Evolutionary conservation across 2,329 filamentous ascomycete genomes (phyloP), one percentile per base, ranked within the genome.

Genomic region (Xylariales sp.): DNA sequence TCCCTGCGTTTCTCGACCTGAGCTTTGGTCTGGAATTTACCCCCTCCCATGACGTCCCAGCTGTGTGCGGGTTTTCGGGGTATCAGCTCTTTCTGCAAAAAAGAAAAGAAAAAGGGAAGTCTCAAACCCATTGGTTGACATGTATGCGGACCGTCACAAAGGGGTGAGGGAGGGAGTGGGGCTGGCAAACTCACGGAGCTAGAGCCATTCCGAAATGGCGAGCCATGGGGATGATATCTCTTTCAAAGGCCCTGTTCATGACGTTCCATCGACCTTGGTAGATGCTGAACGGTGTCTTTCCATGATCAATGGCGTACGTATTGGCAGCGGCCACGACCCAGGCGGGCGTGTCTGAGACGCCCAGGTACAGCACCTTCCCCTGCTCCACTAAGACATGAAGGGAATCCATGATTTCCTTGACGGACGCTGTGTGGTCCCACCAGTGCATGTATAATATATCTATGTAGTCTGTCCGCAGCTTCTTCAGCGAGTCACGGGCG

Each of bases 1-100:
- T 38, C 28, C 19, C 32, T 38, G 19, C 36, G 36, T 27, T 38
- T 24, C 19, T 38, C 36, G 11, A 38, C 27, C 8, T 21, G 17
- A 14, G 17, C 21, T 38, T 62, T 58, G 3, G 59, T 59, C 46
- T 67, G 66, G 54, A 71, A 72, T 17, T 54, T 59, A 37, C 72
- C 70, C 62, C 54, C 69, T 5, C 73, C 72, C 13, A 78, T 59
- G 5, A 70, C 69, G 24, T 75, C 78, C 76, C 76, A 83, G 0
- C n/a, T n/a, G n/a, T n/a, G n/a, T n/a, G n/a, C n/a, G n/a, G n/a
- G n/a, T n/a, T n/a, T n/a, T n/a, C n/a, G n/a, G n/a, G n/a, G n/a
- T n/a, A n/a, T n/a, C n/a, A n/a, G n/a, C n/a, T n/a, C n/a, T n/a
- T n/a, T n/a, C n/a, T n/a, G n/a, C n/a, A n/a, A n/a, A n/a, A n/a